Percentiles rank a stretch among this genome's conserved stretches.
These are phyloP conservation scores for Ceratobasidium sp. DNA, from an alignment of 1,284 basidiomycete species.

Conservation along the genomic window DNA sequence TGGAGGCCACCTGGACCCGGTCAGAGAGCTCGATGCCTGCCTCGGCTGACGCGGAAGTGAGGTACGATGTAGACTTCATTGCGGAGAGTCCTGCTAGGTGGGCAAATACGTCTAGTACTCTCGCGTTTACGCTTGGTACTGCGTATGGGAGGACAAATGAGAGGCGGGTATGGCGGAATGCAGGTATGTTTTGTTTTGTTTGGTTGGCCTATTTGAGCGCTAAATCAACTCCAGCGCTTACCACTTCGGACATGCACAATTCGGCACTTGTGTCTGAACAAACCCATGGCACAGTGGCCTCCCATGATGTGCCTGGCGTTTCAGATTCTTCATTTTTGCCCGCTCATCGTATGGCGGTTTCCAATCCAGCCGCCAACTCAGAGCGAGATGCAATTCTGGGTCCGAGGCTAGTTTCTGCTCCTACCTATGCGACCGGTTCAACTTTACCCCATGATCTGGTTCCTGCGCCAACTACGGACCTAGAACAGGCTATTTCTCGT, in stretches of 20 bases:
- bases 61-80: not conserved
- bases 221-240: not conserved
- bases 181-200: not conserved
- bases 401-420: too few species aligned
- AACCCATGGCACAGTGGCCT: not conserved
- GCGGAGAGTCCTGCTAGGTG: not conserved
- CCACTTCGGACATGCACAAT: not conserved
- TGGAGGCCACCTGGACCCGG: not conserved
- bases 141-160: not conserved
- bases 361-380: too few species aligned
- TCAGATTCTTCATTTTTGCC: not conserved
- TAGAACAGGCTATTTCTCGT: too few species aligned
- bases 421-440: too few species aligned
- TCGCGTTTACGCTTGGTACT: not conserved
- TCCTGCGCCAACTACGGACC: too few species aligned
- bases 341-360: too few species aligned
- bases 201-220: not conserved
- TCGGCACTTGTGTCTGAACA: not conserved
- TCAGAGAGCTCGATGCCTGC: not conserved
- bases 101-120: not conserved
- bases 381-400: too few species aligned
- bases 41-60: not conserved
- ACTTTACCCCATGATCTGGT: too few species aligned
- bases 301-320: not conserved
- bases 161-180: not conserved